These are phyloP conservation scores for Pseudocercospora vitis DNA, from an alignment of 2,329 filamentous ascomycete species.

Conservation along the genomic window DNA sequence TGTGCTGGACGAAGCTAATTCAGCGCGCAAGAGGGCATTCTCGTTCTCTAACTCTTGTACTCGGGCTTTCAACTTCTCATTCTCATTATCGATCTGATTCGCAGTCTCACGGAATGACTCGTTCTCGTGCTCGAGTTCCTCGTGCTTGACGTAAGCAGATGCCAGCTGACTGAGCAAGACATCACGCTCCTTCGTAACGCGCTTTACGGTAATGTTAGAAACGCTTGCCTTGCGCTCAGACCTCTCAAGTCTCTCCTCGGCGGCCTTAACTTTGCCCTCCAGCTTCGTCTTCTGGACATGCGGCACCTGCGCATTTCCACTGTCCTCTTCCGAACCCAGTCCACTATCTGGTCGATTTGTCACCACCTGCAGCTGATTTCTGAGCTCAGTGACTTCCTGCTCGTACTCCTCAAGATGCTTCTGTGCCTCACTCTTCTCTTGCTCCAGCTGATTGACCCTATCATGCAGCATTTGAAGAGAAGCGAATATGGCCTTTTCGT, in stretches of 20 bases:
- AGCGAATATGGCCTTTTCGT: conserved; percentile 64
- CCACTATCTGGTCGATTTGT: conserved; percentile 50
- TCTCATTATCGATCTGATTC: conserved; percentile 72
- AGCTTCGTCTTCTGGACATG: conserved; percentile 58
- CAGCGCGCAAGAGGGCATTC: conserved; percentile 43
- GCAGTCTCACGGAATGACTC: conserved; percentile 55
- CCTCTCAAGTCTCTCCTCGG: conserved; percentile 63
- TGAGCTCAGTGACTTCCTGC: conserved; percentile 58
- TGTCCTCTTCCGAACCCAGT: conserved; percentile 48
- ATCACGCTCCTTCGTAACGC: conserved; percentile 64
- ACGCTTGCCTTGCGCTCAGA: conserved; percentile 62
- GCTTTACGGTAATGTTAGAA: conserved; percentile 64
- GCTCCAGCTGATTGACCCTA: conserved; percentile 57
- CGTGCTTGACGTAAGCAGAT: conserved; percentile 58
- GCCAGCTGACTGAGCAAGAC: conserved; percentile 63
- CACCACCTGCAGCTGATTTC: conserved; percentile 47
- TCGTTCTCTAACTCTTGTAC: conserved; percentile 43
- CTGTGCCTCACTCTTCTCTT: conserved; percentile 55
- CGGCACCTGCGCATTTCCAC: conserved; percentile 42
- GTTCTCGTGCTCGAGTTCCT: conserved; percentile 52
- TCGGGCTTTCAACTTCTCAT: conserved; percentile 63
- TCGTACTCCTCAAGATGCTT: conserved; percentile 58
- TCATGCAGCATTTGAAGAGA: conserved; percentile 60
- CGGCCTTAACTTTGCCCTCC: conserved; percentile 59
- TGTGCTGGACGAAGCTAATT: conserved; percentile 37